Percentiles rank a stretch among this genome's conserved stretches.
phyloP scores from a whole-genome alignment of 441 rosid genomes.

The Adansonia rubrostipa region DNA sequence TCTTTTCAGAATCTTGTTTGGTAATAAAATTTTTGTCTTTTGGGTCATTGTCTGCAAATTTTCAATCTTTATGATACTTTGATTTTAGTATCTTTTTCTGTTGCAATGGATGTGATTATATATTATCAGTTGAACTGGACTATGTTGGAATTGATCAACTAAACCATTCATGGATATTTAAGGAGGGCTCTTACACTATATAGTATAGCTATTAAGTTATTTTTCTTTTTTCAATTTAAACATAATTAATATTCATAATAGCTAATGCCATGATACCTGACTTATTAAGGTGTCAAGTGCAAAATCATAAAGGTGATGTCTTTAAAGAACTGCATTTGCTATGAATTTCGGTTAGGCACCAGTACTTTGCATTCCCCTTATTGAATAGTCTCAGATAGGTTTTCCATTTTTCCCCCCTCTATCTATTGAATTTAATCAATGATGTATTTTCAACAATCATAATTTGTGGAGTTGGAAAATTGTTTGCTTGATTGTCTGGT shows the following conservation, averaged over 20 bases:
- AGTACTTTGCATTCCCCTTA: background rate
- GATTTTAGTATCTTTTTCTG: background rate
- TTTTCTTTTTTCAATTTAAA: background rate
- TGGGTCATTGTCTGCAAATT: slow-evolving; percentile 18
- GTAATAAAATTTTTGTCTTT: background rate
- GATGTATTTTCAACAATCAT: background rate
- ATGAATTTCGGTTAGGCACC: slow-evolving; percentile 9
- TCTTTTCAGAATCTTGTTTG: background rate
- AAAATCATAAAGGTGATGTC: background rate
- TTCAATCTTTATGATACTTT: background rate
- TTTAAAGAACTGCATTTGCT: slow-evolving; percentile 1
- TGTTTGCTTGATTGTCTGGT: background rate
- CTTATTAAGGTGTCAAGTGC: background rate
- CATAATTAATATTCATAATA: background rate
- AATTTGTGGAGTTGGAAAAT: background rate
- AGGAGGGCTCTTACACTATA: background rate
- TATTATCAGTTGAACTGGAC: background rate
- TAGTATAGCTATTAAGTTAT: background rate
- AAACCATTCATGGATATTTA: background rate
- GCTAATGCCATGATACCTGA: background rate
- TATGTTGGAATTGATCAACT: background rate
- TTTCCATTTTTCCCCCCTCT: background rate
- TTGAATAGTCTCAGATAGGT: background rate
- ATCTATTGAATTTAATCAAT: background rate
- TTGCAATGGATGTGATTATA: background rate